Base-by-base conservation (phyloP, 495 filamentous ascomycete genomes). In the Aspergillus baeticus region DNA sequence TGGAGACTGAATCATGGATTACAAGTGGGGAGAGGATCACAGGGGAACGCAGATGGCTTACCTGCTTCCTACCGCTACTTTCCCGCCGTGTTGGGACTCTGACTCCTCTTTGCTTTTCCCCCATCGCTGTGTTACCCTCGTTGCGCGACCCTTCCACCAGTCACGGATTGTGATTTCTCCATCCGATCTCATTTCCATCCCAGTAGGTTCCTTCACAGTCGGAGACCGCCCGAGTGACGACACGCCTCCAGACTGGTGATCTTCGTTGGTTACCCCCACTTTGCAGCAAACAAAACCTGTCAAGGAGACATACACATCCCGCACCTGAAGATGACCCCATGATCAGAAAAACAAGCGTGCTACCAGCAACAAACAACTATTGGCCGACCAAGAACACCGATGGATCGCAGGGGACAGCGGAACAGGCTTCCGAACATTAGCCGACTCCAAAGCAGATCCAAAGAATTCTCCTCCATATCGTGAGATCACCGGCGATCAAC, bases 161-260 rank as follows among this genome's bases (percentile, higher is more conserved):
- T n/a, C n/a, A n/a, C n/a, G n/a, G n/a, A 38, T 17, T 14, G 5
- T 4, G 15, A 38, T 38, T 17, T 14, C 15, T 38, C 15, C 36
- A 14, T 14, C 36, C 14, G 13, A 14, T 45, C 22, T 11, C 22
- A 5, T 26, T 18, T 15, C 42, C 21, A 18, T 18, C 21, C n/a
- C 1, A 49, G 29, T 18, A 29, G 45, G 18, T 34, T 35, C 45
- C 45, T 35, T 33, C 22, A 48, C 3, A 18, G 38, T 46, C 43
- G 10, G 7, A 5, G 21, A 13, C 18, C 3, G 17, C 47, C 47
- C 8, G 7, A 14, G n/a, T 13, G 14, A 51, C 41, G 49, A 52
- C 36, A 42, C 37, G 22, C 49, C 49, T n/a, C n/a, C n/a, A n/a
- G n/a, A n/a, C n/a, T 41, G 13, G 39, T 52, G 49, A 52, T 52